Evolutionary conservation across 176 grass and related monocot genomes (phyloP).

Genomic region (Alopecurus myosuroides): DNA sequence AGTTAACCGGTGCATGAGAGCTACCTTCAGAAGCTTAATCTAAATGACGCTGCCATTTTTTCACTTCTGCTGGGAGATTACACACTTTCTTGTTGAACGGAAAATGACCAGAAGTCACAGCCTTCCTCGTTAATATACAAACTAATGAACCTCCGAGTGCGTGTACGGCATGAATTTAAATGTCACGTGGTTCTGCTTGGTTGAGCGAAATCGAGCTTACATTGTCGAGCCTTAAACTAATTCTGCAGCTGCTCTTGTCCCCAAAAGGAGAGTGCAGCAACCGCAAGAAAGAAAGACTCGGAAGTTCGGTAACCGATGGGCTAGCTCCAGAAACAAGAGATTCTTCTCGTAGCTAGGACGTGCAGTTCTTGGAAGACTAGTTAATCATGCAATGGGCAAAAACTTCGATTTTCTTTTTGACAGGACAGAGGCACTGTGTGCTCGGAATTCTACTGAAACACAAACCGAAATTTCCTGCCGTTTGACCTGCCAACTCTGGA

Average conservation of each 20-base stretch:
- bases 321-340: conserved; percentile 53
- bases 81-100: neutral
- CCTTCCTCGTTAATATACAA: neutral
- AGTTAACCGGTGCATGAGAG: too few relatives aligned
- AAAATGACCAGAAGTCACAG: neutral
- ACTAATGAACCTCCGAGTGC: neutral
- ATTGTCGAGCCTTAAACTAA: conserved; percentile 27
- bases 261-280: neutral
- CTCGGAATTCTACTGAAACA: conserved; percentile 18
- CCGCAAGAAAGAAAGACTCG: conserved; percentile 14
- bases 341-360: conserved; percentile 46
- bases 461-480: conserved; percentile 28
- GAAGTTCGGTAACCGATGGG: conserved; percentile 33
- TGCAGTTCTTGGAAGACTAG: conserved; percentile 43
- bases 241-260: conserved; percentile 1
- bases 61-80: neutral
- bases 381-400: conserved; percentile 9
- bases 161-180: neutral
- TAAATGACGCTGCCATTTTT: too few relatives aligned
- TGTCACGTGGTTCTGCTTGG: conserved; percentile 28
- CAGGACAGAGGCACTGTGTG: conserved; percentile 32
- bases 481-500: conserved; percentile 33
- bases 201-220: conserved; percentile 11
- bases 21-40: too few relatives aligned
- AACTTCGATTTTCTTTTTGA: conserved; percentile 8